phyloP scores from a whole-genome alignment of 345 rosid genomes.

The Populus pruinosa region DNA sequence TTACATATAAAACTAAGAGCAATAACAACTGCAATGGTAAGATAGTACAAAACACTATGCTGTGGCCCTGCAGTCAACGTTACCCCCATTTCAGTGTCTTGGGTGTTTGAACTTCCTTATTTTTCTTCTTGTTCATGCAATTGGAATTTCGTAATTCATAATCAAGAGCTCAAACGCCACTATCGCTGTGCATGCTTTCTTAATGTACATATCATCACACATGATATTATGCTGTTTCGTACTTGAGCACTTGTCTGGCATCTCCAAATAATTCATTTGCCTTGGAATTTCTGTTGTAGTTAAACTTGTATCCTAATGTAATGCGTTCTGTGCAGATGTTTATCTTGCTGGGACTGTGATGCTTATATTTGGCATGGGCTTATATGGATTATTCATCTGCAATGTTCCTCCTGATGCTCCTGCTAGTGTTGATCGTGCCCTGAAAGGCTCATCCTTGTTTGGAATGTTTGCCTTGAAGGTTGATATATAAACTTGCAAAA shows the following conservation, averaged over 20 bases:
- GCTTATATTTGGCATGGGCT: constrained; percentile 92
- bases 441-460: constrained; percentile 75
- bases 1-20: too few species aligned
- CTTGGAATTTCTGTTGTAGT: not conserved
- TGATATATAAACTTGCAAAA: not conserved
- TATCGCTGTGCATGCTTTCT: not conserved
- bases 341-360: constrained; percentile 95
- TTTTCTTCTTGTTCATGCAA: not conserved
- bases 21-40: not conserved
- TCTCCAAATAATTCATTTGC: not conserved
- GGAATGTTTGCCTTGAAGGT: constrained; percentile 96
- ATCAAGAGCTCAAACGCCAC: not conserved
- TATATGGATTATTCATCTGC: constrained; percentile 85
- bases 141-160: not conserved
- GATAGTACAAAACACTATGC: not conserved
- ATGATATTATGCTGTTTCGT: not conserved
- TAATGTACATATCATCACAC: not conserved
- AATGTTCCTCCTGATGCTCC: constrained; percentile 43
- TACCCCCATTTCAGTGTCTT: not conserved
- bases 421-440: constrained; percentile 63
- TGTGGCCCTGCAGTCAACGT: not conserved
- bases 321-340: constrained; percentile 54
- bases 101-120: not conserved
- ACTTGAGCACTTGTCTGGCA: not conserved
- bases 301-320: not conserved